Evolutionary conservation across 2,329 filamentous ascomycete genomes (phyloP), one percentile per base, ranked within the genome.

Genomic region (Ophioceras dolichostomum): DNA sequence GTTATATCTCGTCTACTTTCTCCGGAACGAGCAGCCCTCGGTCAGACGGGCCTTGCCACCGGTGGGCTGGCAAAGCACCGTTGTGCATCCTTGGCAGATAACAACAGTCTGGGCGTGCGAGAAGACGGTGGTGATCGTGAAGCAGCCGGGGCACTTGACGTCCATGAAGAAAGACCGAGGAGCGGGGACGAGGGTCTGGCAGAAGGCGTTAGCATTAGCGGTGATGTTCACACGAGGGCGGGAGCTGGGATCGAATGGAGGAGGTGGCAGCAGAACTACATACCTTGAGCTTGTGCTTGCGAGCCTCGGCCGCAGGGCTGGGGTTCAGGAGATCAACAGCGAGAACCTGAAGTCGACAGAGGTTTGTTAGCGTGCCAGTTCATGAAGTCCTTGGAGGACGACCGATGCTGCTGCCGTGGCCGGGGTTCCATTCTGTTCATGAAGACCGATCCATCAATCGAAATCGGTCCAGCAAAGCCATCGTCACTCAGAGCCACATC

Each of bases 251-350:
- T 14, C 8, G 22, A 17, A 12, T 8, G n/a, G 13, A 13, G 12
- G 16, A 19, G 33, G 14, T 17, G 33, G 4, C 17, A 16, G 33
- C n/a, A 16, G 4, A n/a, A 10, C 27, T 5, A 56, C 70, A 53
- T 86, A 94, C 87, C 87, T 98, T 98, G 68, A 98, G 86, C 86
- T 98, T 98, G 85, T 98, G 91, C 84, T 96, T 96, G 76, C 87
- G 86, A 62, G 87, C 87, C 83, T 98, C 91, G 68, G 89, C 80
- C 70, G 86, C 85, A 70, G 89, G 83, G 64, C 83, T 84, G 64
- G 91, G 91, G 86, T 98, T 96, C 71, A 98, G 83, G 61, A 98
- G 88, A 79, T 98, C 91, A 77, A 96, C 85, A 69, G 91, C 91
- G 83, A 98, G 87, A 94, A 96, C 89, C 91, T 96, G 63, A 52